Evolutionary conservation across 2,329 filamentous ascomycete genomes (phyloP).

Genomic region (Aspergillus thermomutatus): DNA sequence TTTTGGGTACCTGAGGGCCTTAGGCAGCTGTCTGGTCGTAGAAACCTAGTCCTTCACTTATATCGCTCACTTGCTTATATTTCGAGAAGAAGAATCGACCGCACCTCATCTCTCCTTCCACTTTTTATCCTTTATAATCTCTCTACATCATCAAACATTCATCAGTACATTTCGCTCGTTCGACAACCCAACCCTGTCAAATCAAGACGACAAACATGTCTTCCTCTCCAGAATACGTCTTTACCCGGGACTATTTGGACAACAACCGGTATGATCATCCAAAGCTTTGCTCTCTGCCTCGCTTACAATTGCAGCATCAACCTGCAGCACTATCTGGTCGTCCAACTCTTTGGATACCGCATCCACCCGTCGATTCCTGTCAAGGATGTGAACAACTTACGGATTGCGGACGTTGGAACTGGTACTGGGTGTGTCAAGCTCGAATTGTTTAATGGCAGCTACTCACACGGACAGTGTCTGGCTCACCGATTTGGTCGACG

Average conservation of each 20-base stretch:
- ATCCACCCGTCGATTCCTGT: not conserved
- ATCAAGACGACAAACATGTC: not conserved
- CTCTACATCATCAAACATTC: not conserved
- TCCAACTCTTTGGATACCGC: not conserved
- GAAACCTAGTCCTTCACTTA: not conserved
- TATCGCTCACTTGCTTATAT: not conserved
- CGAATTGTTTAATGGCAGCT: not conserved
- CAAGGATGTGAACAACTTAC: not conserved
- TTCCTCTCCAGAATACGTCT: not conserved
- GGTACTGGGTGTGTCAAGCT: not conserved
- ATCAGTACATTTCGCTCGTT: not conserved
- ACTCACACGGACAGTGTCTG: not conserved
- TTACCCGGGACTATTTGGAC: not conserved
- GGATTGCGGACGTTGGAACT: conserved; percentile 2
- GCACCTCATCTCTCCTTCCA: not conserved
- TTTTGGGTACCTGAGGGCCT: not conserved
- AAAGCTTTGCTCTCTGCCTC: not conserved
- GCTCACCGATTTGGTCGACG: not conserved
- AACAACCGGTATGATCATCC: not conserved
- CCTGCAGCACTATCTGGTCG: not conserved
- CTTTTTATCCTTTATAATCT: not conserved
- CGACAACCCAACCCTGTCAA: not conserved
- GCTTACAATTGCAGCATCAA: not conserved
- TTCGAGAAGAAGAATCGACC: not conserved
- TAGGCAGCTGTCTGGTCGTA: not conserved